Base-by-base conservation (phyloP, 495 filamentous ascomycete species). In the Aspergillus indologenus region DNA sequence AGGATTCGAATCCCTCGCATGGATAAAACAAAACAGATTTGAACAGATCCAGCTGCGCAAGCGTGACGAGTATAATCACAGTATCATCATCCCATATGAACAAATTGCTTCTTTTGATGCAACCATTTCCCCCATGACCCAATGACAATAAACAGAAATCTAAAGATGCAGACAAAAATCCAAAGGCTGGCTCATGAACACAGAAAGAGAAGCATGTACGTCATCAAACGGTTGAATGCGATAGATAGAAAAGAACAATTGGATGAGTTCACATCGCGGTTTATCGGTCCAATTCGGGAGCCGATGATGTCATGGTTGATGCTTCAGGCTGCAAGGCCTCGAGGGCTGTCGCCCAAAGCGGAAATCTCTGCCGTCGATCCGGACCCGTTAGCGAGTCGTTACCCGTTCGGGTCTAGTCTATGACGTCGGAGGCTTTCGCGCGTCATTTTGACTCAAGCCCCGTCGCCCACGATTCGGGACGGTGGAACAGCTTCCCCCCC, bases 361-460 rank as follows among this genome's bases (percentile, higher is more conserved):
- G 67, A 60, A 67, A 24, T 42, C 5, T 4, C 17, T 12, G 18
- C 58, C 56, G 64, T 18, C 53, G 60, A 67, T 65, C 60, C 45
- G 59, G 54, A 19, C 48, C 56, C 46, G 50, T 56, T 57, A 61
- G 61, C 54, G 57, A 46, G 42, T 60, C 56, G 53, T 63, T 68
- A 59, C 65, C 62, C 15, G 1, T 54, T 62, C 24, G 20, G 61
- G 64, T 5, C 20, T 49, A 46, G 56, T 15, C 45, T n/a, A 65
- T 69, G 67, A 69, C 67, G 57, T 69, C 64, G 56, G 48, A 62
- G 67, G 64, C 62, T 62, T 53, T 49, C 48, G 44, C 40, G 50
- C 57, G 57, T 66, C 59, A 62, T 65, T 21, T 62, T 57, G 57
- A 62, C 50, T 68, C 62, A 29, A 49, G 34, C 17, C 31, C 26